phyloP scores from a whole-genome alignment of 495 filamentous ascomycete species.

The Hypoxylon perforatum region DNA sequence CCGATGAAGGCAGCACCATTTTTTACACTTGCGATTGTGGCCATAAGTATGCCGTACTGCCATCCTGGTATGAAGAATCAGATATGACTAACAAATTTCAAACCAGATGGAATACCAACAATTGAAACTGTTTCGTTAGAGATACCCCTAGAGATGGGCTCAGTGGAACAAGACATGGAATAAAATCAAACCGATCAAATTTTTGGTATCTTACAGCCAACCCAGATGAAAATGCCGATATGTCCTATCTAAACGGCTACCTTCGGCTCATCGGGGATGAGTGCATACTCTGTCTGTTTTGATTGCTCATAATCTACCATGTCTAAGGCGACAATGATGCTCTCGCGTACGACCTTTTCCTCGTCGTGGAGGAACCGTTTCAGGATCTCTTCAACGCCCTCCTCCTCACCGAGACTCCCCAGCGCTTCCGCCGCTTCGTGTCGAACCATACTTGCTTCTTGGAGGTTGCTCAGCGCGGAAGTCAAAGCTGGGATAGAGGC shows the following conservation, averaged over 20 bases:
- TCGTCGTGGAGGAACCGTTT: slow-evolving; percentile 87
- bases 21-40: slow-evolving; percentile 90
- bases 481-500: slow-evolving; percentile 93
- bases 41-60: slow-evolving; percentile 71
- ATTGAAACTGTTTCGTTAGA: slow-evolving; percentile 53
- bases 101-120: slow-evolving; percentile 70
- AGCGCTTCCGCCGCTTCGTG: slow-evolving; percentile 98
- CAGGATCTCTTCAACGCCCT: slow-evolving; percentile 88
- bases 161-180: slow-evolving; percentile 13
- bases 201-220: slow-evolving; percentile 39
- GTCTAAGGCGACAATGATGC: slow-evolving; percentile 92
- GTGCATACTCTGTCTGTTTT: slow-evolving; percentile 87
- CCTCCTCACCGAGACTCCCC: slow-evolving; percentile 93
- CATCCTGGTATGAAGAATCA: background rate
- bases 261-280: slow-evolving; percentile 72
- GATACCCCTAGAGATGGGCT: slow-evolving; percentile 3
- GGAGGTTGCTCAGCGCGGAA: slow-evolving; percentile 76
- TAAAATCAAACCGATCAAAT: slow-evolving; percentile 30
- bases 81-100: slow-evolving; percentile 44
- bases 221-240: slow-evolving; percentile 42
- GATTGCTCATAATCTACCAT: slow-evolving; percentile 98
- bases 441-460: slow-evolving; percentile 93
- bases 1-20: slow-evolving; percentile 93
- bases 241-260: slow-evolving; percentile 45
- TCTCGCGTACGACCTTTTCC: slow-evolving; percentile 93